A percentile compares a stretch with the other conserved stretches of the same genome.
Evolutionary conservation across 306 rosid species (phyloP).

Genomic region (Vigna reflexopilosa): DNA sequence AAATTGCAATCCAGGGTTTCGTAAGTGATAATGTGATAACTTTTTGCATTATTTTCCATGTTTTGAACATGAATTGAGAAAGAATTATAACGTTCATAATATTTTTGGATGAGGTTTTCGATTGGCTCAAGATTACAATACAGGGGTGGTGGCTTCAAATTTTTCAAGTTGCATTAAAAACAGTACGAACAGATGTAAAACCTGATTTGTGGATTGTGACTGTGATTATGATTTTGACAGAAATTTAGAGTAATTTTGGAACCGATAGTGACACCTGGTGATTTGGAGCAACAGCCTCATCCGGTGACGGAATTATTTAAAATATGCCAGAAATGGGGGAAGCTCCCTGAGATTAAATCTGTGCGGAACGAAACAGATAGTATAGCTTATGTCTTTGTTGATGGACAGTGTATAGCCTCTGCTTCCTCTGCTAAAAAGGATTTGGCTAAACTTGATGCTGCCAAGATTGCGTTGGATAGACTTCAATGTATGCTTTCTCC

Average conservation of each 20-base stretch:
- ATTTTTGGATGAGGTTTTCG: no score
- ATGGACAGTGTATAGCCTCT: not conserved
- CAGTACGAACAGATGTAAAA: no score
- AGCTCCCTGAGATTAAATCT: slow-evolving; percentile 52
- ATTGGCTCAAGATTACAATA: no score
- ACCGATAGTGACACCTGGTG: slow-evolving; percentile 67
- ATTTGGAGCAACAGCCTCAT: slow-evolving; percentile 64
- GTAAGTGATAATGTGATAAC: no score
- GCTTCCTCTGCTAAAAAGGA: not conserved
- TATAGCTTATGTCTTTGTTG: not conserved
- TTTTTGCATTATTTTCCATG: no score
- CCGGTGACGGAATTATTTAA: slow-evolving; percentile 68
- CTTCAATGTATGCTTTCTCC: not conserved
- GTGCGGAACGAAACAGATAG: not conserved
- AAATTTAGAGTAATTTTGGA: slow-evolving; percentile 66
- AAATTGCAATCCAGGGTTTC: no score
- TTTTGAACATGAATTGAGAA: no score
- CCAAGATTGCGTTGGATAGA: not conserved
- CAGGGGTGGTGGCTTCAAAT: no score
- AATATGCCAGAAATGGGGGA: slow-evolving; percentile 74
- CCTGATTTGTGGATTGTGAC: not conserved
- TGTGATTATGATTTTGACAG: slow-evolving; percentile 43
- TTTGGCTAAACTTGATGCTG: not conserved
- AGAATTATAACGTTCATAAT: no score
- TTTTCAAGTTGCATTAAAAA: no score